phyloP scores from a whole-genome alignment of 176 grass and related monocot genomes.

The Canna indica region DNA sequence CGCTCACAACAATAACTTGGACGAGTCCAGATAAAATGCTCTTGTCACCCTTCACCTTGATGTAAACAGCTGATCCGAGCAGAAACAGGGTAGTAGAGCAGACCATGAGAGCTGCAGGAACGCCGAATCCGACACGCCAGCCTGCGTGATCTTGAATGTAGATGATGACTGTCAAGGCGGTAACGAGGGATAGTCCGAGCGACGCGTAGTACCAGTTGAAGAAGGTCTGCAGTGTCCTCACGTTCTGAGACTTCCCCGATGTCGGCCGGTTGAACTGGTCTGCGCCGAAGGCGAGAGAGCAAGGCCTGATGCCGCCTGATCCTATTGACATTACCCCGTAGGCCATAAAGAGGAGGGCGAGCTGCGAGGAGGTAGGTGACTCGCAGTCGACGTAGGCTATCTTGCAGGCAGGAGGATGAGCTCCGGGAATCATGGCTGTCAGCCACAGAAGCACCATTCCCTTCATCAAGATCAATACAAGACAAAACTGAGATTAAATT shows the following conservation, averaged over 20 bases:
- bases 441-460: constrained; percentile 32
- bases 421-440: constrained; percentile 41
- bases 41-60: constrained; percentile 28
- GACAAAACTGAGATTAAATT: no score
- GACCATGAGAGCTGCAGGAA: constrained; percentile 52
- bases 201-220: constrained; percentile 85
- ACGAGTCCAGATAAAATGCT: constrained; percentile 35
- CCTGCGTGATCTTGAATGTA: constrained; percentile 50
- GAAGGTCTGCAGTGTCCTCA: constrained; percentile 51
- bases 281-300: constrained; percentile 60
- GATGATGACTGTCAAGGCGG: constrained; percentile 33
- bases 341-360: constrained; percentile 39
- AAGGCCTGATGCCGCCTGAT: constrained; percentile 48
- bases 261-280: constrained; percentile 36
- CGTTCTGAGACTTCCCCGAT: constrained; percentile 22
- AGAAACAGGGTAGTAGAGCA: constrained; percentile 36
- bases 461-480: neutral
- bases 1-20: constrained; percentile 40
- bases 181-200: constrained; percentile 36
- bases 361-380: constrained; percentile 21
- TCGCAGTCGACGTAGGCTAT: neutral
- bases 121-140: constrained; percentile 47
- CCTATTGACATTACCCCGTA: constrained; percentile 49
- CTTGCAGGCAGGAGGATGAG: constrained; percentile 18
- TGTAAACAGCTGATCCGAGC: constrained; percentile 35